Evolutionary conservation across 768 basidiomycete species (phyloP).

Genomic region (Hebeloma cylindrosporum): DNA sequence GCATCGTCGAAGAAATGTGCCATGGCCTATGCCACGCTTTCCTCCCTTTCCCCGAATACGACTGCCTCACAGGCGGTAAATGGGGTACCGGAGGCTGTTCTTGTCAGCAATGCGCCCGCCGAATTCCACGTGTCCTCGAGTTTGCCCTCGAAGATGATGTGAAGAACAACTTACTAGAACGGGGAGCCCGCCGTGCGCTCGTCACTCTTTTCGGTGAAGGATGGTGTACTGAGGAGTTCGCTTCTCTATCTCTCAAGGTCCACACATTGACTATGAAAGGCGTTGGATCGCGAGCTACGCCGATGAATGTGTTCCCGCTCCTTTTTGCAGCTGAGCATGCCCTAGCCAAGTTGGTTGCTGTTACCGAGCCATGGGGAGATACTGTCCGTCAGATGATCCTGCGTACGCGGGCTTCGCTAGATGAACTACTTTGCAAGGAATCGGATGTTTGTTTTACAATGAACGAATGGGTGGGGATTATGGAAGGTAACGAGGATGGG

Average conservation of each 20-base stretch:
- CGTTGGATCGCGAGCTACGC: neutral
- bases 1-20: constrained; percentile 4
- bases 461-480: neutral
- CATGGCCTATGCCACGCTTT: constrained; percentile 9
- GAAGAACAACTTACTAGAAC: neutral
- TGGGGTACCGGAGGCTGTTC: constrained; percentile 2
- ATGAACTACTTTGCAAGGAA: neutral
- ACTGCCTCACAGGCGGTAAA: neutral
- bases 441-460: constrained; percentile 1
- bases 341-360: neutral
- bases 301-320: neutral
- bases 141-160: neutral
- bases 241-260: neutral
- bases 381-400: too few relatives aligned
- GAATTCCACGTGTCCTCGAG: neutral
- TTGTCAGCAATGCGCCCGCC: neutral
- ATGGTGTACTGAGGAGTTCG: constrained; percentile 2
- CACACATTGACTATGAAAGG: neutral
- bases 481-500: neutral
- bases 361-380: too few relatives aligned
- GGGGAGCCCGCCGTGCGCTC: neutral
- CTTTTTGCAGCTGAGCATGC: neutral
- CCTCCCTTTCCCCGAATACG: neutral
- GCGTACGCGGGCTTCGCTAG: neutral
- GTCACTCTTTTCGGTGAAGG: neutral